phyloP scores from a whole-genome alignment of 805 yeast genomes.

The Lipomyces mesembrius region DNA sequence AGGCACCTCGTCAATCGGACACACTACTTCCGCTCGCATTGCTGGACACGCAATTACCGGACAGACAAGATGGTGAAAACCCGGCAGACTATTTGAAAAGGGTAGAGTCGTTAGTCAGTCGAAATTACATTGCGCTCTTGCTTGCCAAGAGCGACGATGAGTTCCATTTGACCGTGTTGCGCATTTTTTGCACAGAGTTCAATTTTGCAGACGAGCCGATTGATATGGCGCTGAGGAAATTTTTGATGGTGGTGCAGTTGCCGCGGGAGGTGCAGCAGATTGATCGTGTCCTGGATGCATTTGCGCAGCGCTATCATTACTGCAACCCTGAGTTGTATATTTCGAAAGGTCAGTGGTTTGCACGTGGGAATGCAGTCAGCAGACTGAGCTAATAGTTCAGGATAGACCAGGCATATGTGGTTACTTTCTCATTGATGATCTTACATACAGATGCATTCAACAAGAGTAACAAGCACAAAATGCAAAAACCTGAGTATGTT shows the following conservation, averaged over 20 bases:
- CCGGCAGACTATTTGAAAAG: slow-evolving; percentile 46
- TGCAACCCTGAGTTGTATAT: slow-evolving; percentile 50
- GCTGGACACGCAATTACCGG: slow-evolving; percentile 32
- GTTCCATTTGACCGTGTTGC: slow-evolving; percentile 43
- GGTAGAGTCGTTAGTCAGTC: slow-evolving; percentile 37
- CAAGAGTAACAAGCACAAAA: slow-evolving; percentile 66
- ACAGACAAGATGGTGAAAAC: slow-evolving; percentile 42
- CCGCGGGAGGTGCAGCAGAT: slow-evolving; percentile 80
- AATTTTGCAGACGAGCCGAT: slow-evolving; percentile 61
- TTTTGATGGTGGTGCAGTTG: slow-evolving; percentile 60
- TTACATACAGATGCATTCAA: slow-evolving; percentile 77
- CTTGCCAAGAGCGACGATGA: slow-evolving; percentile 44
- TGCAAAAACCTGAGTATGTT: slow-evolving; percentile 67
- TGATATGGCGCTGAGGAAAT: slow-evolving; percentile 65
- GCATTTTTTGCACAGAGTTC: slow-evolving; percentile 48
- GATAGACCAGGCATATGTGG: slow-evolving; percentile 61
- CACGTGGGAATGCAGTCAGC: too few relatives aligned
- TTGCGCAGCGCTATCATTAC: slow-evolving; percentile 57
- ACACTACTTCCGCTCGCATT: slow-evolving; percentile 20
- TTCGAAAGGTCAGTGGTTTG: slow-evolving; percentile 14
- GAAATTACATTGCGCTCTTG: slow-evolving; percentile 41
- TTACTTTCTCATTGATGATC: slow-evolving; percentile 68
- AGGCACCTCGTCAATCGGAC: slow-evolving; percentile 13
- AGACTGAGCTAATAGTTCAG: slow-evolving; percentile 24
- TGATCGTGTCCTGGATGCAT: slow-evolving; percentile 64